Evolutionary conservation across 345 rosid species (phyloP).

Genomic region (Murraya paniculata): DNA sequence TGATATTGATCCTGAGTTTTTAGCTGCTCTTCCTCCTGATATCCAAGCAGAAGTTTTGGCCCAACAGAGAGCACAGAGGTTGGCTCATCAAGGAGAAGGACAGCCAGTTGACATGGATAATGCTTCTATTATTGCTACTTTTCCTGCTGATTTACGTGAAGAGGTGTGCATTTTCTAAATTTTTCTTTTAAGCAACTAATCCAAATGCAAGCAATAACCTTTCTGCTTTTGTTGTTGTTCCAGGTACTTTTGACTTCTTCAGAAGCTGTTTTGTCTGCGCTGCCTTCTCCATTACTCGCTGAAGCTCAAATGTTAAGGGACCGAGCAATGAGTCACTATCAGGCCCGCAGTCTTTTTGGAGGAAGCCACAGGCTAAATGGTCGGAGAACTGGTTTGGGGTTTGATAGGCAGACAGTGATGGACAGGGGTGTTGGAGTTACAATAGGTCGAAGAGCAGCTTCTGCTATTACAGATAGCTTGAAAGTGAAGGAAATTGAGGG

Average conservation of each 20-base stretch:
- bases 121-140: conserved; percentile 95
- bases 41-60: conserved; percentile 99
- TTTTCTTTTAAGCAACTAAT: conserved; percentile 8
- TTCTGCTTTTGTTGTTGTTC: conserved; percentile 20
- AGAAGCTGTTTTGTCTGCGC: conserved; percentile 87
- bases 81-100: conserved; percentile 86
- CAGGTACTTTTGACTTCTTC: conserved; percentile 97
- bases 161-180: conserved; percentile 55
- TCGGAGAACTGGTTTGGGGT: conserved; percentile 88
- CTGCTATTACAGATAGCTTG: conserved; percentile 63
- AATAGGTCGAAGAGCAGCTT: conserved; percentile 63
- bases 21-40: conserved; percentile 99
- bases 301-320: conserved; percentile 97
- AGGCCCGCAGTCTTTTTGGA: conserved; percentile 88
- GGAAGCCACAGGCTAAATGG: conserved; percentile 67
- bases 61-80: conserved; percentile 93
- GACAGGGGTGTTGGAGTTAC: conserved; percentile 95
- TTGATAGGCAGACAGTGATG: conserved; percentile 82
- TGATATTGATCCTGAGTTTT: conserved; percentile 94
- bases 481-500: conserved; percentile 83
- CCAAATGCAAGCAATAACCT: conserved; percentile 15
- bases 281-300: conserved; percentile 92
- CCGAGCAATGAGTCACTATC: conserved; percentile 97
- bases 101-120: conserved; percentile 99
- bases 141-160: conserved; percentile 95